Base-by-base conservation (phyloP, 768 basidiomycete genomes). In the Nidularia pulvinata region DNA sequence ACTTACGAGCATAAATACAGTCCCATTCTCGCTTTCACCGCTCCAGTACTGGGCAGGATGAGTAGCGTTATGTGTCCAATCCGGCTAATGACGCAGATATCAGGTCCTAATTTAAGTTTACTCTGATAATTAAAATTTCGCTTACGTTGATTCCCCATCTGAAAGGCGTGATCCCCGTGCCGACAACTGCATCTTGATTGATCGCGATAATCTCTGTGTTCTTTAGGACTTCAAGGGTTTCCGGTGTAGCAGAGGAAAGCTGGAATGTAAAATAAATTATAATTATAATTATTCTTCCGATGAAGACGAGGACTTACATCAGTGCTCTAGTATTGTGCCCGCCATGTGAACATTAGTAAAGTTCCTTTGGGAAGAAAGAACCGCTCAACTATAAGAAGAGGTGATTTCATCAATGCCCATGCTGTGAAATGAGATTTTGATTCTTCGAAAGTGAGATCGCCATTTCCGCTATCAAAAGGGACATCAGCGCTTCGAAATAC, bases 11-110 rank as follows among this genome's bases (percentile, higher is more conserved):
- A 88, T 88, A 60, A 88, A 72, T 0, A 87, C 72, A 1, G 82
- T 83, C 48, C 86, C 86, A 49, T 86, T 83, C 63, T 85, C 71
- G 52, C 79, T 82, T 57, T 79, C 73, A 3, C 86, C 86, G 56
- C 84, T 86, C 86, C 86, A 88, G 62, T 82, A 88, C 55, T 85
- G 81, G n/a, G 86, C 84, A 1, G 86, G 86, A 60, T 82, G 78
- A 0, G 77, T 76, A 25, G 56, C 60, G 58, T 77, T 68, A 51
- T 57, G 64, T 1, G 72, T 70, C 76, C 75, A 78, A 49, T 78
- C 71, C 11, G 73, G 72, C 77, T 78, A 49, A 2, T 39, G 45
- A 44, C 69, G 19, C 19, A 19, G 19, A 19, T 19, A 19, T 19
- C 19, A 19, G 19, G 19, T 19, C 19, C 19, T 19, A 19, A 19